Conservation (phyloP, 2,329 filamentous ascomycete species). For the Diplodia sapinea region DNA sequence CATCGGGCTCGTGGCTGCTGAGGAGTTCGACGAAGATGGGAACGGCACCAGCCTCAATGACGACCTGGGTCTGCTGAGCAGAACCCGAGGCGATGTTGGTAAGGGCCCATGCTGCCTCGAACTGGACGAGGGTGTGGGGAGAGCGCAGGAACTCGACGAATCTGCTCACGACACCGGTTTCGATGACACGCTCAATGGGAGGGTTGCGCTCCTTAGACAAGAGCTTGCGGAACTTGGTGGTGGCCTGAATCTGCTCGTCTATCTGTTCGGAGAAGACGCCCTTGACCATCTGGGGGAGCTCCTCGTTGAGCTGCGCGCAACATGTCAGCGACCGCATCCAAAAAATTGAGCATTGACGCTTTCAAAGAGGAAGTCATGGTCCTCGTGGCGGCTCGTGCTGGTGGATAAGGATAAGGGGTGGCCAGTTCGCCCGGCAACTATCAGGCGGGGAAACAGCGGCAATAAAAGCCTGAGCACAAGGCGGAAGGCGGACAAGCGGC, state of each 20-base stretch:
- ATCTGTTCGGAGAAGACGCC: conserved; percentile 99
- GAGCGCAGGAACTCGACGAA: conserved; percentile 99
- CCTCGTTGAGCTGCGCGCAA: conserved; percentile 79
- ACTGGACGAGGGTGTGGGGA: conserved; percentile 96
- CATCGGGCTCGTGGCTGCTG: conserved; percentile 94
- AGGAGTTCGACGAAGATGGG: conserved; percentile 98
- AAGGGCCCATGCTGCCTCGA: conserved; percentile 97
- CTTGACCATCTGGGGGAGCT: conserved; percentile 96
- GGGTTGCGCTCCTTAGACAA: conserved; percentile 99
- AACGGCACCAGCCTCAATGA: conserved; percentile 96
- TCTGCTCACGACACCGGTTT: conserved; percentile 95
- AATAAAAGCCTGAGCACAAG: conserved; percentile 29
- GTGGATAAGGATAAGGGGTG: conserved; percentile 34
- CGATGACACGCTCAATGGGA: conserved; percentile 98
- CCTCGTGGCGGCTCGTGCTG: conserved; percentile 32
- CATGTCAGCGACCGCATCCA: conserved; percentile 1
- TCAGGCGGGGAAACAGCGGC: conserved; percentile 27
- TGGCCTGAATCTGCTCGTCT: conserved; percentile 94
- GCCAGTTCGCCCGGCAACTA: conserved; percentile 32
- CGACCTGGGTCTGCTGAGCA: conserved; percentile 95
- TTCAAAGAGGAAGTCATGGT: conserved; percentile 22
- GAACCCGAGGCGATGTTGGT: conserved; percentile 99
- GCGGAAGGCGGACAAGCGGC: neutral
- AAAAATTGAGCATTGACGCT: conserved; percentile 6
- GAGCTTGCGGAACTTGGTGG: conserved; percentile 97